Base-by-base conservation (phyloP, 2,329 filamentous ascomycete species). In the Amesomyces nigricolor region DNA sequence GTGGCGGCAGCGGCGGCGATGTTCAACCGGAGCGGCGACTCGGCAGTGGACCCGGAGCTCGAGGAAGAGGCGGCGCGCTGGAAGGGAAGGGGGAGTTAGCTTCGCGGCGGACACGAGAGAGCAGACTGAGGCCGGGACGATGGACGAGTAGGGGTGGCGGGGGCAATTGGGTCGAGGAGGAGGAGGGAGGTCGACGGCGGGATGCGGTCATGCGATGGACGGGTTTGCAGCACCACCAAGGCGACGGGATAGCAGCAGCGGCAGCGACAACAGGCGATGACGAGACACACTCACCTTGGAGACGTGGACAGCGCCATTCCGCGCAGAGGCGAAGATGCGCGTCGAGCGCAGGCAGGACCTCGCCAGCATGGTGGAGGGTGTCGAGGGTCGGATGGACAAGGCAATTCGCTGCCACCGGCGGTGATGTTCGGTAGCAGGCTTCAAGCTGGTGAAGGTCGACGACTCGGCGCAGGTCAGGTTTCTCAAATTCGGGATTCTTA, bases 321-420 rank as follows among this genome's bases (percentile, higher is more conserved):
- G 80, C 70, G 86, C 82, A 75, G 85, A 80, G 79, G 86, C 87
- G 80, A 91, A 81, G 71, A 87, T 82, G 84, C 91, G 91, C 83
- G 88, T 82, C 74, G 88, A 85, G 81, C 90, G 90, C 82, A 95
- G 78, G 78, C 85, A 85, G 77, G 91, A 90, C 82, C 91, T 88
- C 79, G 89, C 88, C 83, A 96, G 86, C 92, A 97, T 96, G 73
- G 75, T 87, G 66, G 66, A 66, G 67, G 63, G 63, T 63, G 63
- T 66, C 63, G 64, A 53, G 62, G 62, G 63, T 65, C 58, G 66
- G 62, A 61, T 62, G 63, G 66, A 67, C 65, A 66, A 64, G 69
- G 68, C 70, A 71, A 70, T 70, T 67, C 68, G 65, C 65, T 67
- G 68, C 67, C 68, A 68, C 68, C 67, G 67, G 67, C 66, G 63